Conservation (phyloP, 208 protist species). For the Tritrichomonas foetus region DNA sequence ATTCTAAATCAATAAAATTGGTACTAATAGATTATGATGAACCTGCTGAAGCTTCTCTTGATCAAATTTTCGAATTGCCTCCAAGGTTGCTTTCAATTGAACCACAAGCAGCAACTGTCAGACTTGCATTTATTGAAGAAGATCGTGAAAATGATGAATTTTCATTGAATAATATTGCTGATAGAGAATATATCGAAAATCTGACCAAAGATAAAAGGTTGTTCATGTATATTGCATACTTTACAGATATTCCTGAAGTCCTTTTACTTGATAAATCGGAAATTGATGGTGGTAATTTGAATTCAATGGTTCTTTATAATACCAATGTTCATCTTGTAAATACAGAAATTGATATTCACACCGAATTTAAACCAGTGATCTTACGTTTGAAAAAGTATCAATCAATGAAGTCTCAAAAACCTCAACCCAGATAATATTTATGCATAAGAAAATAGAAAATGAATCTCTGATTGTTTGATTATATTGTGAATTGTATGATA, state of each 20-base stretch:
- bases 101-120: neutral
- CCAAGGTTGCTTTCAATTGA: neutral
- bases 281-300: neutral
- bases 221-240: neutral
- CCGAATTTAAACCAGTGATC: too few relatives aligned
- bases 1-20: neutral
- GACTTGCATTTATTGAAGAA: neutral
- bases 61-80: neutral
- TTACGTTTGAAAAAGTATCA: too few relatives aligned
- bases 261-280: neutral
- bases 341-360: too few relatives aligned
- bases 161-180: neutral
- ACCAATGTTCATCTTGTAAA: too few relatives aligned
- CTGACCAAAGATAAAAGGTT: too few relatives aligned
- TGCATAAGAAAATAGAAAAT: too few relatives aligned
- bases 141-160: neutral
- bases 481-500: too few relatives aligned
- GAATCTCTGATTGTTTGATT: too few relatives aligned
- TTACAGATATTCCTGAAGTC: neutral
- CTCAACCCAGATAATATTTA: too few relatives aligned
- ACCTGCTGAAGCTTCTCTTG: neutral
- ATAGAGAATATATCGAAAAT: neutral
- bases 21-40: neutral
- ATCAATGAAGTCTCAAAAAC: too few relatives aligned
- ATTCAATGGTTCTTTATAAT: neutral